phyloP scores from a whole-genome alignment of 1,284 basidiomycete species.

The Lentinula novae-zelandiae region DNA sequence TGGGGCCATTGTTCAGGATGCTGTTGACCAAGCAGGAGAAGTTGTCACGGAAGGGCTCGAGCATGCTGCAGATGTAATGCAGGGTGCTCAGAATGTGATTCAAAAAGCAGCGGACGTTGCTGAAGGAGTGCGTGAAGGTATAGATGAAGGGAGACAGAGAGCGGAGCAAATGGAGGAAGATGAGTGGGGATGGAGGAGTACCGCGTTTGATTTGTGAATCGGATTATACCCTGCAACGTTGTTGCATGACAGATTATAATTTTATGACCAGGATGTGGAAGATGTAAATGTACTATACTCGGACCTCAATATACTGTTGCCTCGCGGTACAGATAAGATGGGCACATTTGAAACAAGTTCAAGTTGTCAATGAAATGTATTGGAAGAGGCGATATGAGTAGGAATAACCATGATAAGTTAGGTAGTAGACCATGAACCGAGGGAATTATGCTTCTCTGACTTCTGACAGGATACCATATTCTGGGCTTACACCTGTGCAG shows the following conservation, averaged over 20 bases:
- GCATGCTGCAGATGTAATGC: neutral
- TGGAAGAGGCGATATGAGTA: neutral
- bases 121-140: neutral
- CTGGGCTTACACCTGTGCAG: neutral
- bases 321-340: neutral
- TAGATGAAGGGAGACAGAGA: neutral
- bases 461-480: neutral
- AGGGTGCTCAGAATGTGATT: neutral
- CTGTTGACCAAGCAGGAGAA: neutral
- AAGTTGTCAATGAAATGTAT: neutral
- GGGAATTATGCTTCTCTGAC: neutral
- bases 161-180: slow-evolving; percentile 21
- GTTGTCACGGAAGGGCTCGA: neutral
- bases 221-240: neutral
- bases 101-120: neutral
- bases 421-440: neutral
- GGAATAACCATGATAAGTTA: neutral
- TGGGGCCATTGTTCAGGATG: neutral
- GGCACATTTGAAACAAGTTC: neutral
- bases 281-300: no score
- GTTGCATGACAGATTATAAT: no score
- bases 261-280: no score
- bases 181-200: neutral
- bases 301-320: no score
- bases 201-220: neutral